phyloP scores from a whole-genome alignment of 129 eudicot genomes.

The Kitagawia praeruptora region DNA sequence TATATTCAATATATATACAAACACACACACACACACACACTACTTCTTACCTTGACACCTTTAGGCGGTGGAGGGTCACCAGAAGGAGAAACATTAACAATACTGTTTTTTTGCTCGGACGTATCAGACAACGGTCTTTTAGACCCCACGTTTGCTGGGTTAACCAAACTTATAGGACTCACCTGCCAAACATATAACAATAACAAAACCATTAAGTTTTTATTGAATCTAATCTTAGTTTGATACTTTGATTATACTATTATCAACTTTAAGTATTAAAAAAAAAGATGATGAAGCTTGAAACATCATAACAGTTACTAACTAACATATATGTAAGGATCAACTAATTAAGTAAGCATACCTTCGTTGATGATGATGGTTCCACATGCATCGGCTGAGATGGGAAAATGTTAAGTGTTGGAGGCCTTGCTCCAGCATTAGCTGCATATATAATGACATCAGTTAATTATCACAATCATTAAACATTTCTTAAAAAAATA shows the following conservation, averaged over 20 bases:
- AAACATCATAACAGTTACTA: neutral
- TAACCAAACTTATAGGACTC: conserved; percentile 42
- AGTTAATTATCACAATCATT: neutral
- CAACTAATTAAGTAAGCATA: neutral
- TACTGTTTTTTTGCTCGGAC: conserved; percentile 45
- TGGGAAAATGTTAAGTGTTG: conserved; percentile 88
- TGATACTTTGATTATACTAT: neutral
- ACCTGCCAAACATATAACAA: conserved; percentile 62
- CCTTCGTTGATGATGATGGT: conserved; percentile 53
- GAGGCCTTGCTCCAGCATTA: conserved; percentile 66
- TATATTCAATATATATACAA: neutral
- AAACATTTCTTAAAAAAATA: neutral
- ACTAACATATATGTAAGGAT: neutral
- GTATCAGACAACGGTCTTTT: conserved; percentile 61
- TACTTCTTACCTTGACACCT: conserved; percentile 64
- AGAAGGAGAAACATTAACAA: conserved; percentile 11
- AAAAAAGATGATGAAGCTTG: neutral
- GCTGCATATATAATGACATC: conserved; percentile 26
- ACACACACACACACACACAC: neutral
- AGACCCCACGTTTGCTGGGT: conserved; percentile 50
- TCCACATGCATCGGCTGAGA: conserved; percentile 96
- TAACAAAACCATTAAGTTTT: neutral
- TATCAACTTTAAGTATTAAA: neutral
- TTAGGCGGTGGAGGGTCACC: conserved; percentile 42
- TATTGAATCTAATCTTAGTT: neutral